phyloP scores from a whole-genome alignment of 176 grass and related monocot genomes.

The Zoysia japonica region DNA sequence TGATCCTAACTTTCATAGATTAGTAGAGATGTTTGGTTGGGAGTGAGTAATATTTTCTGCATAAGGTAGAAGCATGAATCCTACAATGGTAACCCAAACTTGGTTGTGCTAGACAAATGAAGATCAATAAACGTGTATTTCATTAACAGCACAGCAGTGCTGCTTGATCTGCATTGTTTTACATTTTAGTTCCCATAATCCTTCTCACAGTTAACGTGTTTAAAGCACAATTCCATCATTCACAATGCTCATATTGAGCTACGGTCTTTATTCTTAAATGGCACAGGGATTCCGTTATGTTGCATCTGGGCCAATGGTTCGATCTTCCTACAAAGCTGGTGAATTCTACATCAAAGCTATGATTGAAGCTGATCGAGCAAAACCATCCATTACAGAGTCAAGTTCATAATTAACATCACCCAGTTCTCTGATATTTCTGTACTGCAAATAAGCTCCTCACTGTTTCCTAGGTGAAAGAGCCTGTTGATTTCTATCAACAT shows the following conservation, averaged over 20 bases:
- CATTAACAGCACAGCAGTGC: background rate
- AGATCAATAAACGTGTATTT: constrained; percentile 1
- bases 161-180: background rate
- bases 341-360: constrained; percentile 97
- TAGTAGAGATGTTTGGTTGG: constrained; percentile 1
- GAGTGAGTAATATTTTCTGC: background rate
- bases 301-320: constrained; percentile 89
- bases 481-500: background rate
- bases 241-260: background rate
- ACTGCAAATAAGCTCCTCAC: constrained; percentile 42
- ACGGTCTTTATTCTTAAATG: background rate
- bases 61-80: background rate
- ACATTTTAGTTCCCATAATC: background rate
- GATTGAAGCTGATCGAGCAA: constrained; percentile 80
- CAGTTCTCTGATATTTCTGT: constrained; percentile 18
- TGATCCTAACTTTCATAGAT: background rate
- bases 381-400: constrained; percentile 19
- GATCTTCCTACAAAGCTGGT: constrained; percentile 92
- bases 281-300: constrained; percentile 85
- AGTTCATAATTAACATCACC: constrained; percentile 26
- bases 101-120: no score
- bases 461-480: background rate
- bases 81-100: background rate
- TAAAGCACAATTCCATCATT: background rate
- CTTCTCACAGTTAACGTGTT: background rate